A percentile compares a stretch with the other conserved stretches of the same genome.
These are phyloP conservation scores for Cercospora zeina DNA, from an alignment of 2,329 filamentous ascomycete species.

Conservation along the genomic window DNA sequence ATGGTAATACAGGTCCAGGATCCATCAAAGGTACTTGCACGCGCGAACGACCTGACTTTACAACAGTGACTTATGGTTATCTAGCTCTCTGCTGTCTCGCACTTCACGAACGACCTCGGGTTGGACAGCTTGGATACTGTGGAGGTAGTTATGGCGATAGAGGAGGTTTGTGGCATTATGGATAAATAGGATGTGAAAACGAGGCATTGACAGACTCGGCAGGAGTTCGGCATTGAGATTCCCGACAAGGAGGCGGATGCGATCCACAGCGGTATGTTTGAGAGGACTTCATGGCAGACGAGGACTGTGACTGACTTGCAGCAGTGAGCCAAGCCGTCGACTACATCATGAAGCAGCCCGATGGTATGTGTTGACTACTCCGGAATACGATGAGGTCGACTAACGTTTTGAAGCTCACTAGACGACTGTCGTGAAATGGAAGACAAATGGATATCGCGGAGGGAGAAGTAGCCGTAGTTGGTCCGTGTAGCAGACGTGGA, in stretches of 20 bases:
- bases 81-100: conserved; percentile 77
- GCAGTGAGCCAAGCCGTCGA: conserved; percentile 90
- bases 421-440: conserved; percentile 6
- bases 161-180: conserved; percentile 66
- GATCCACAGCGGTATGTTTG: conserved; percentile 81
- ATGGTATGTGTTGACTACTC: conserved; percentile 62
- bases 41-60: not conserved
- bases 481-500: conserved; percentile 1
- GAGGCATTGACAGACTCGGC: conserved; percentile 33
- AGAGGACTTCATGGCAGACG: not conserved
- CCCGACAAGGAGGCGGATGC: conserved; percentile 94
- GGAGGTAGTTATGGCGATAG: conserved; percentile 99
- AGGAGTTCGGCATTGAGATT: conserved; percentile 92
- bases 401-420: conserved; percentile 39
- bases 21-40: conserved; percentile 54
- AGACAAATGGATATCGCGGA: not conserved
- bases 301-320: conserved; percentile 38
- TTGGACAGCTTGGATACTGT: conserved; percentile 97
- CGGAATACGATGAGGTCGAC: not conserved
- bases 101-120: conserved; percentile 97
- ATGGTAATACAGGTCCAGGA: conserved; percentile 59
- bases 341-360: conserved; percentile 90
- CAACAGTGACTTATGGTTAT: not conserved
- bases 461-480: not conserved
- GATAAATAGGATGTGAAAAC: conserved; percentile 51